Percentiles rank a stretch among this genome's conserved stretches.
Evolutionary conservation across 176 grass and related monocot species (phyloP).

Genomic region (Secale cereale): DNA sequence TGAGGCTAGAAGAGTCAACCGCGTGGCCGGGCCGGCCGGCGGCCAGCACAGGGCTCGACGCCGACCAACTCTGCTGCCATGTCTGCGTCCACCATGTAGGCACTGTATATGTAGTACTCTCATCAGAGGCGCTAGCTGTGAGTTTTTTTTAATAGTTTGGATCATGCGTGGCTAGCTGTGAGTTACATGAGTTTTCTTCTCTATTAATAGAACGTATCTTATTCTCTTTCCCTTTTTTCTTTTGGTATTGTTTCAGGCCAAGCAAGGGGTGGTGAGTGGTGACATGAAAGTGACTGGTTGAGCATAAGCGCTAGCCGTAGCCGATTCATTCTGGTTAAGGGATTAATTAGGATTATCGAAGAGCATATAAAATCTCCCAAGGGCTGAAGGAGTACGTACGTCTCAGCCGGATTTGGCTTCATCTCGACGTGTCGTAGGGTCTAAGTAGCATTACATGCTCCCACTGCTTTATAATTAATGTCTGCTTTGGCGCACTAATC

Average conservation of each 20-base stretch:
- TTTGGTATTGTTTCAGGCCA: not conserved
- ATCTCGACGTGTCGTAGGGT: constrained; percentile 19
- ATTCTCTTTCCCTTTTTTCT: not conserved
- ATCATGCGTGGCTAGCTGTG: no score
- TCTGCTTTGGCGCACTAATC: not conserved
- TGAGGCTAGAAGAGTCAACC: not conserved
- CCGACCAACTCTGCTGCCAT: not conserved
- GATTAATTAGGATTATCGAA: not conserved
- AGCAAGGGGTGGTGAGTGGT: not conserved
- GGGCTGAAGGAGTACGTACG: not conserved
- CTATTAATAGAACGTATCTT: not conserved
- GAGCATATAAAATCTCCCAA: not conserved
- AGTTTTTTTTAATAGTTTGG: no score
- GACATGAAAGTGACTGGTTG: not conserved
- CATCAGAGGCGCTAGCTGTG: not conserved
- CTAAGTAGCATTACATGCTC: constrained; percentile 14
- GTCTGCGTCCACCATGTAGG: not conserved
- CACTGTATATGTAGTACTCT: not conserved
- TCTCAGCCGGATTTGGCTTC: not conserved
- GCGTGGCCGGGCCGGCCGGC: not conserved
- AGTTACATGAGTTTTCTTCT: not conserved
- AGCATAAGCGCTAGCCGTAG: not conserved
- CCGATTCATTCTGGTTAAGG: not conserved
- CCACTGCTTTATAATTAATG: not conserved
- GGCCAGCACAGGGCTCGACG: not conserved